These are phyloP conservation scores for Pezicula carpinea DNA, from an alignment of 2,329 filamentous ascomycete species.

Conservation along the genomic window DNA sequence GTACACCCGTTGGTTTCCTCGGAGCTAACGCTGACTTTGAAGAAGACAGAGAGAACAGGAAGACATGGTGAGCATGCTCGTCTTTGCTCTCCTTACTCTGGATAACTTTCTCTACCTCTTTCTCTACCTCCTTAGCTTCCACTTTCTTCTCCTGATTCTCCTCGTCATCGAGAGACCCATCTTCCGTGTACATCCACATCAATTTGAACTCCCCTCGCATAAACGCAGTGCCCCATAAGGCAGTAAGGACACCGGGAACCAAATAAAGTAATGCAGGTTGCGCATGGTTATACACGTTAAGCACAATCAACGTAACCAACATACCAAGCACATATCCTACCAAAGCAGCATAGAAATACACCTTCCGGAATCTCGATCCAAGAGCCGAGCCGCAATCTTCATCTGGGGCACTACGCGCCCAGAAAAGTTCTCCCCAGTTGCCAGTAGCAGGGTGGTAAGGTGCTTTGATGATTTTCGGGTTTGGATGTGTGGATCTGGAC, in stretches of 20 bases:
- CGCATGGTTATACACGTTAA: slow-evolving; percentile 73
- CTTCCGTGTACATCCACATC: slow-evolving; percentile 83
- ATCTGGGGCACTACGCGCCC: slow-evolving; percentile 45
- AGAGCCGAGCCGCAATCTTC: slow-evolving; percentile 22
- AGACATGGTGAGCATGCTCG: slow-evolving; percentile 20
- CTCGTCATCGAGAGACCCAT: slow-evolving; percentile 46
- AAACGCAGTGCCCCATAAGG: slow-evolving; percentile 70
- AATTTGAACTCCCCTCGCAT: slow-evolving; percentile 64
- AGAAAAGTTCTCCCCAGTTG: slow-evolving; percentile 79
- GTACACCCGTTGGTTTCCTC: neutral
- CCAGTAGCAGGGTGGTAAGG: slow-evolving; percentile 58
- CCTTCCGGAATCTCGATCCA: slow-evolving; percentile 61
- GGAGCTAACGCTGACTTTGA: slow-evolving; percentile 8
- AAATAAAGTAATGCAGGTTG: slow-evolving; percentile 92
- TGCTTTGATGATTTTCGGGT: slow-evolving; percentile 35
- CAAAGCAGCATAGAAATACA: slow-evolving; percentile 78
- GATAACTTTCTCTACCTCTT: slow-evolving; percentile 1
- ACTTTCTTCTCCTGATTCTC: slow-evolving; percentile 10
- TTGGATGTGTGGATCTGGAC: slow-evolving; percentile 29
- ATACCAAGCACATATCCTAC: slow-evolving; percentile 76
- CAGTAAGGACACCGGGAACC: slow-evolving; percentile 75
- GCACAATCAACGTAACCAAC: slow-evolving; percentile 68
- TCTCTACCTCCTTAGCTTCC: slow-evolving; percentile 3
- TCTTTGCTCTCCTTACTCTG: slow-evolving; percentile 4
- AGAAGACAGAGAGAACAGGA: slow-evolving; percentile 24